Percentiles rank a stretch among this genome's conserved stretches.
phyloP scores from a whole-genome alignment of 148 eudicot genomes.

The Rhododendron vialii region DNA sequence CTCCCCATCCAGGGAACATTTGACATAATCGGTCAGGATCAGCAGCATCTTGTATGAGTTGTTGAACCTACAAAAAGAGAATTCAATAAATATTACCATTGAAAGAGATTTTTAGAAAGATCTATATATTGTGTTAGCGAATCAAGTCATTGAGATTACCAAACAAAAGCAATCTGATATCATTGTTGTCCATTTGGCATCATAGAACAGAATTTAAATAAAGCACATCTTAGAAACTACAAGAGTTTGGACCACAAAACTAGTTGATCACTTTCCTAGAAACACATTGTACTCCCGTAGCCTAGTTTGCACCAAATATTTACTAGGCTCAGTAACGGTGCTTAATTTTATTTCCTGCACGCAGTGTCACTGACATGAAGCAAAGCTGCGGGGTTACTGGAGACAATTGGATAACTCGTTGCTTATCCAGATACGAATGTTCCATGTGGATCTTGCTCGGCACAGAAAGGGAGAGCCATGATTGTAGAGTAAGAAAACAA shows the following conservation, averaged over 20 bases:
- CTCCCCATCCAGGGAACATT: constrained; percentile 98
- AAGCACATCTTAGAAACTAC: neutral
- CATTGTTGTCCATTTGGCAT: neutral
- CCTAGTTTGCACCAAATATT: neutral
- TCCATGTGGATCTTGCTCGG: neutral
- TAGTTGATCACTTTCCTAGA: neutral
- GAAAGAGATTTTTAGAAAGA: neutral
- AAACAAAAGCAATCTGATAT: neutral
- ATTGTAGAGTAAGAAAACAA: neutral
- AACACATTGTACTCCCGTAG: neutral
- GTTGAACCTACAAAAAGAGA: constrained; percentile 68
- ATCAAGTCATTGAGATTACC: neutral
- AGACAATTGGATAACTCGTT: neutral
- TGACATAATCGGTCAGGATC: constrained; percentile 90
- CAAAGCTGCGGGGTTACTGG: neutral
- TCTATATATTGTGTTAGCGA: neutral
- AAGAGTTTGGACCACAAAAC: neutral
- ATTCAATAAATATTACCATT: neutral
- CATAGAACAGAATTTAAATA: neutral
- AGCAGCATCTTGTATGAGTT: constrained; percentile 89
- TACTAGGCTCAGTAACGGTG: neutral
- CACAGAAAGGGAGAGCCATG: neutral
- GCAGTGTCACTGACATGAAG: neutral
- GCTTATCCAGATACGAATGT: neutral
- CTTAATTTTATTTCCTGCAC: neutral